Base-by-base conservation (phyloP, 441 rosid species). In the Adansonia rubrostipa region DNA sequence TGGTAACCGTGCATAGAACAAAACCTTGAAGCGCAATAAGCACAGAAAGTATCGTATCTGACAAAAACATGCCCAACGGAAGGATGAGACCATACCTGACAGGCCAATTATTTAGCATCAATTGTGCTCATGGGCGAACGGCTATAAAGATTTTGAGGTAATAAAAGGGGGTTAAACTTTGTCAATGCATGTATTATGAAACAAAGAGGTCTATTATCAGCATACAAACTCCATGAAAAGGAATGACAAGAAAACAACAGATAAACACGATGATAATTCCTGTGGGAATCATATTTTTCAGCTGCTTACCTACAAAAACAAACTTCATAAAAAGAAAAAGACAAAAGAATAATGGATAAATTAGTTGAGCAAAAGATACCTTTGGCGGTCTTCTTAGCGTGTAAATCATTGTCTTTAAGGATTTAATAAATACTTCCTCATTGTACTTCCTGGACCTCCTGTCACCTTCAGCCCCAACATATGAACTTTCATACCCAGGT, bases 401-500 rank as follows among this genome's bases (percentile, higher is more conserved):
- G 73, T 88, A 89, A 74, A 83, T 75, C 93, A 88, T 88, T 47
- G 93, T 88, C 86, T 88, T 90, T 82, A 90, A 83, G 13, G 93
- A 90, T 19, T 82, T 44, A 74, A 85, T 72, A 71, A 86, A 87
- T 3, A 53, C 85, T 11, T 80, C 78, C 77, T 90, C 92, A 65
- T 64, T 87, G 84, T 88, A 90, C 66, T 67, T 24, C 61, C 70
- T 82, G 65, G 89, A 88, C 56, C 24, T 69, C 69, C 0, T 84
- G 57, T 81, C 84, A 57, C 91, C 88, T 4, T 53, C 77, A 11
- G 8, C 70, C n/a, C 88, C 86, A 6, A 6, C 50, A 78, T 78
- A 82, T 4, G 80, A 68, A 6, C 36, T 19, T 66, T 83, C 91
- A 71, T 80, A 80, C 14, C 92, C 92, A 73, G 93, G 92, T 85